Base-by-base conservation (phyloP, 179 eudicot species). In the Corrigiola litoralis region DNA sequence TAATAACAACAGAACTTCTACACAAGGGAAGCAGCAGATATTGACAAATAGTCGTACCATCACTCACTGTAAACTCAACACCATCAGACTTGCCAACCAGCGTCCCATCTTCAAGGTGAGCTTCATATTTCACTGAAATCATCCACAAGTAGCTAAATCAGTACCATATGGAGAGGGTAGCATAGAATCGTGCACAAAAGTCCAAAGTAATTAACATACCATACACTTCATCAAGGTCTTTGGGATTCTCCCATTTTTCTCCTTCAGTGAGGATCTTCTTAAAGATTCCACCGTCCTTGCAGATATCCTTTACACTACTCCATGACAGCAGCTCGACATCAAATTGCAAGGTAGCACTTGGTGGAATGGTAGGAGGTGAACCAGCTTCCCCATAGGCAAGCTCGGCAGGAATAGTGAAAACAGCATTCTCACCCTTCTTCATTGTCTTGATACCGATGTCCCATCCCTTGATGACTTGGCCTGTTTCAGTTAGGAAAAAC, bases 391-490 rank as follows among this genome's bases (percentile, higher is more conserved):
- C 95, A 72, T 90, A 90, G 5, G 96, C 95, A 58, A 89, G 81
- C 68, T 78, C 95, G 0, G 98, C 70, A 58, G 98, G 98, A 61
- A 92, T 89, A 61, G 98, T 92, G 75, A 89, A 92, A 63, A 89
- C n/a, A 49, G 91, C 87, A 71, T 91, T 87, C 61, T 92, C 96
- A 36, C 95, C 95, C 77, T 92, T 89, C 77, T 92, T 92, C 98
- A 92, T 92, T 4, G 98, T 89, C 67, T 85, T 87, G 69, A 89
- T 87, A 61, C 96, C 98, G 21, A 69, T 68, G 34, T 92, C 98
- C 98, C 98, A 92, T 61, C 97, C 98, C 81, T 83, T 85, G 16
- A 92, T 91, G 7, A 91, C 96, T 89, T 91, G 90, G n/a, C 97
- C 97, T 91, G 77, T 34, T 55, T 48, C 60, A 21, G n/a, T 61